Percentiles rank a stretch among this genome's conserved stretches.
Conservation (phyloP, 257 asterid genomes). For the Solanum pimpinellifolium region DNA sequence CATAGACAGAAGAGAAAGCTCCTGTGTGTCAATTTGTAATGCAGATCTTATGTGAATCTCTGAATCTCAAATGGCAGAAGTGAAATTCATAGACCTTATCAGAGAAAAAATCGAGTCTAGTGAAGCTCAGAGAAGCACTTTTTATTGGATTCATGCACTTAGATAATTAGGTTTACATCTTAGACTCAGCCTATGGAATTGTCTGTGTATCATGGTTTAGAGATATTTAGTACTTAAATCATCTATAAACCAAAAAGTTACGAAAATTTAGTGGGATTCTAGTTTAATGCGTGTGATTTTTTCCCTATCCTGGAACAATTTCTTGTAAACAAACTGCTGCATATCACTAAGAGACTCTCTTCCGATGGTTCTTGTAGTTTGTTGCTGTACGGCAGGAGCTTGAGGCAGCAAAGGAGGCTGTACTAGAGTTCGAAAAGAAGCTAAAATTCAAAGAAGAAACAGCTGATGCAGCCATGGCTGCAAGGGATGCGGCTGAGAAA, state of each 20-base stretch:
- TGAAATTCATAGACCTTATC: background rate
- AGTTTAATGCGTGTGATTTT: background rate
- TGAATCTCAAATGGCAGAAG: background rate
- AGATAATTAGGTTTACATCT: background rate
- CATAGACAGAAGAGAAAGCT: background rate
- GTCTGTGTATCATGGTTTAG: background rate
- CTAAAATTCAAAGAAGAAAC: slow-evolving; percentile 91
- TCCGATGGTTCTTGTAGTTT: slow-evolving; percentile 38
- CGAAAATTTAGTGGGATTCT: background rate
- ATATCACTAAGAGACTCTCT: background rate
- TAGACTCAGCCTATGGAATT: background rate
- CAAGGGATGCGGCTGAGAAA: slow-evolving; percentile 94
- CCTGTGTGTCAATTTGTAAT: background rate
- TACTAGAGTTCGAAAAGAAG: slow-evolving; percentile 63
- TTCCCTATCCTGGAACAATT: background rate
- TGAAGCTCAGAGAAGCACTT: background rate
- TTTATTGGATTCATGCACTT: background rate
- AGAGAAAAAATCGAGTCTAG: background rate
- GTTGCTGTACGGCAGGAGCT: slow-evolving; percentile 61
- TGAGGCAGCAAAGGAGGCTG: slow-evolving; percentile 75
- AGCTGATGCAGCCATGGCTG: slow-evolving; percentile 94
- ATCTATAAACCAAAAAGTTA: background rate
- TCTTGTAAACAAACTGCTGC: background rate
- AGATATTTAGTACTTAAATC: background rate
- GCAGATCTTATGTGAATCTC: background rate